Base-by-base conservation (phyloP, 768 basidiomycete species). In the Pisolithus sp. region DNA sequence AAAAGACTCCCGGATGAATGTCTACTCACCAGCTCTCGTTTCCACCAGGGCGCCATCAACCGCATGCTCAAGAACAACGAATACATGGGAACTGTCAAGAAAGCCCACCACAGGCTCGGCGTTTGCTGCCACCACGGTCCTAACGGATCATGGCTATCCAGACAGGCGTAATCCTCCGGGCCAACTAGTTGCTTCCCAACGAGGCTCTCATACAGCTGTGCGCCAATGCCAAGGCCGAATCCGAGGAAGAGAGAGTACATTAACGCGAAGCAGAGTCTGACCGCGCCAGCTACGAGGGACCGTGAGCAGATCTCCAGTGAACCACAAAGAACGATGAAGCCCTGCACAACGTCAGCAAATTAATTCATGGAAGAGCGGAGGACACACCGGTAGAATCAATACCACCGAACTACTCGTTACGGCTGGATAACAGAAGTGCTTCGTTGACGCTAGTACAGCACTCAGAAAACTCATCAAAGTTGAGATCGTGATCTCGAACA, bases 401-500 rank as follows among this genome's bases (percentile, higher is more conserved):
- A 91, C 86, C 49, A 91, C 80, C 4, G 86, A 82, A 34, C 79
- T 80, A 6, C 86, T 86, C 0, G 86, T 85, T 50, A 91, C 72
- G 0, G 91, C 86, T 0, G 89, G 82, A 62, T 89, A 93, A 67
- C 90, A 93, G 55, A 93, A 82, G 28, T 74, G 67, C n/a, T 74
- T 68, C 1, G 85, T 80, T 13, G 80, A 74, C 0, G 86, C 83
- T 40, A 93, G 70, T 2, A 82, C 87, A 26, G 86, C 89, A 7
- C 89, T 75, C 40, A 90, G 51, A 68, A 93, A 93, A 49, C 88
- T 88, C 65, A 88, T 77, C 23, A 92, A 70, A 3, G 83, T 85
- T 4, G 91, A 84, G 46, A 91, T 78, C 12, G 85, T 87, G 54
- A 93, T 89, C 59, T 89, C 89, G 52, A 89, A 92, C 28, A 93